phyloP scores from a whole-genome alignment of 208 protist species.

The Leptomonas pyrrhocoris region DNA sequence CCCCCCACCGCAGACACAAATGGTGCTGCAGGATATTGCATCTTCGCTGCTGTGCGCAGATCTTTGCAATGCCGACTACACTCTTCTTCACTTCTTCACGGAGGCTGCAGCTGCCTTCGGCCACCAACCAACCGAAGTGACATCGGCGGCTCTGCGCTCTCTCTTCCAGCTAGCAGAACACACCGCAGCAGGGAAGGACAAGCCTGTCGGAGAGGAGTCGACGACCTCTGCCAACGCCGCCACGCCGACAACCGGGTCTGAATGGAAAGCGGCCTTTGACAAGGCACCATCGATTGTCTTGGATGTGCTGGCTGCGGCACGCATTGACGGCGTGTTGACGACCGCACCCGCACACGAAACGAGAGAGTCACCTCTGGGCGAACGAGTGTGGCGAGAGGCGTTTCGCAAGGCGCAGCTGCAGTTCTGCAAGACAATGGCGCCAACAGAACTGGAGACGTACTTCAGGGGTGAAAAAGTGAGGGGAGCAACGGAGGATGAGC shows the following conservation, averaged over 20 bases:
- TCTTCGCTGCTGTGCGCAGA: conserved; percentile 5
- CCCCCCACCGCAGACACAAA: neutral
- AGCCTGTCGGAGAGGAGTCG: neutral
- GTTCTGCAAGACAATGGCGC: conserved; percentile 21
- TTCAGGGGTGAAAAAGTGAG: conserved; percentile 18
- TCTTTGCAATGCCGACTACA: neutral
- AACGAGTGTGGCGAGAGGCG: conserved; percentile 4
- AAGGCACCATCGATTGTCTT: conserved; percentile 18
- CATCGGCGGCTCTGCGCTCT: neutral
- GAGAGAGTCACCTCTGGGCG: neutral
- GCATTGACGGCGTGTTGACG: conserved; percentile 19
- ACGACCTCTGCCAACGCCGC: neutral
- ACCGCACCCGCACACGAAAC: neutral
- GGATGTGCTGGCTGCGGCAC: conserved; percentile 20
- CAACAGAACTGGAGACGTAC: conserved; percentile 43
- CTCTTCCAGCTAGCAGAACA: neutral
- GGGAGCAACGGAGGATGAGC: neutral
- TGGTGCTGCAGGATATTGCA: neutral
- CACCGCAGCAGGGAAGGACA: neutral
- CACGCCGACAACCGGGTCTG: neutral
- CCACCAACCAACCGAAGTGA: no score
- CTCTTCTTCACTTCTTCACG: neutral
- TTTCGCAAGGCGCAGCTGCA: conserved; percentile 19
- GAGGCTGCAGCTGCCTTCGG: neutral
- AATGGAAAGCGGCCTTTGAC: conserved; percentile 16